A percentile compares a stretch with the other conserved stretches of the same genome.
Conservation (phyloP, 1,284 basidiomycete genomes). For the Malassezia equina region DNA sequence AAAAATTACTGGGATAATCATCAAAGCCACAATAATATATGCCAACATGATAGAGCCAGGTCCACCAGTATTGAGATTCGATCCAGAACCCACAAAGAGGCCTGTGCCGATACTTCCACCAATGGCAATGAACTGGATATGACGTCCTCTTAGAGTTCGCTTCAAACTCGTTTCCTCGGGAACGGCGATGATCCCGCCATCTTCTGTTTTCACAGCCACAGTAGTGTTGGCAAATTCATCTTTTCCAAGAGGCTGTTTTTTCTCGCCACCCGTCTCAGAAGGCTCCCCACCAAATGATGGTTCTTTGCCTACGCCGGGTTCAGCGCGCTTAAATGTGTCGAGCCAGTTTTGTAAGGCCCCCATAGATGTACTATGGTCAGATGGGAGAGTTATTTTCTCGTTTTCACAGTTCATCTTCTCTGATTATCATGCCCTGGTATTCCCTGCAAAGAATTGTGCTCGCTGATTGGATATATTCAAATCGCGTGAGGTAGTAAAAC, state of each 20-base stretch:
- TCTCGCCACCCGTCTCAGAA: not conserved
- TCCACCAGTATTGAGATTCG: constrained; percentile 51
- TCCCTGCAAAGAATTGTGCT: not conserved
- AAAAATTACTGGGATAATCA: constrained; percentile 49
- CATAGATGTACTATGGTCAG: not conserved
- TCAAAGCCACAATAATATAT: constrained; percentile 38
- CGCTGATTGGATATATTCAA: not conserved
- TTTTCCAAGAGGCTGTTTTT: constrained; percentile 5
- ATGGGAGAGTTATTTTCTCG: not conserved
- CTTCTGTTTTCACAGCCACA: constrained; percentile 13
- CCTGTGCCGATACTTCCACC: constrained; percentile 52
- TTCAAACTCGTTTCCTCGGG: constrained; percentile 28
- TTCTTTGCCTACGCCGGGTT: constrained; percentile 2
- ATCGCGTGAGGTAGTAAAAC: not conserved
- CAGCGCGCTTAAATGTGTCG: constrained; percentile 20
- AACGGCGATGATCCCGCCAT: constrained; percentile 8
- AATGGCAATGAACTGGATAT: constrained; percentile 41
- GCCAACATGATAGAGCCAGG: constrained; percentile 50
- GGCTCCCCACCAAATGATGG: constrained; percentile 1
- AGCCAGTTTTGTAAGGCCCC: constrained; percentile 15
- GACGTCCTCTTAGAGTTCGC: constrained; percentile 29
- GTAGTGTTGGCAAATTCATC: constrained; percentile 14
- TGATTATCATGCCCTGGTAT: not conserved
- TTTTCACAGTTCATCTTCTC: not conserved
- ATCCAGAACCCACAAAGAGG: constrained; percentile 51